Conservation (phyloP, 306 rosid species). For the Morella rubra region DNA sequence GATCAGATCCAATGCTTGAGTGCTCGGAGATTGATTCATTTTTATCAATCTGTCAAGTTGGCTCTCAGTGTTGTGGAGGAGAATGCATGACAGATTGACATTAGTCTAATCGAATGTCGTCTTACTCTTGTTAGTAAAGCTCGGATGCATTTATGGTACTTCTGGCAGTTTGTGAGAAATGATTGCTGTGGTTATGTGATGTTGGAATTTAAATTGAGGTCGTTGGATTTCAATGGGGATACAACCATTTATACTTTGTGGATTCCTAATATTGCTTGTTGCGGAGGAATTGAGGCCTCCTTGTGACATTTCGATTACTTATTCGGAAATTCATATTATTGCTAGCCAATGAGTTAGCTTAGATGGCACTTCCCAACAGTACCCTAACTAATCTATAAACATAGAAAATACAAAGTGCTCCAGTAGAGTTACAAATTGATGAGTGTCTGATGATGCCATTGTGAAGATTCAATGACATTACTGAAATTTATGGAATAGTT, state of each 20-base stretch:
- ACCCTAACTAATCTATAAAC: neutral
- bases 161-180: neutral
- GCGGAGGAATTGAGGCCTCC: neutral
- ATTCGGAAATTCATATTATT: neutral
- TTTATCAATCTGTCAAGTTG: neutral
- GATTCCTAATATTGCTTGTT: neutral
- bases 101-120: neutral
- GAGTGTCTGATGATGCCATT: neutral
- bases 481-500: neutral
- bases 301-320: neutral
- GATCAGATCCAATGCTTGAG: neutral
- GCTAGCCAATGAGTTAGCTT: neutral
- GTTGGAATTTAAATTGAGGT: neutral
- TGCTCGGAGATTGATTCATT: neutral
- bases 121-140: neutral
- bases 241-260: neutral
- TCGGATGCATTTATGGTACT: neutral
- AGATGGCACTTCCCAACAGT: neutral
- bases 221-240: neutral
- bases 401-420: neutral
- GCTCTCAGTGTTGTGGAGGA: neutral
- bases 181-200: neutral
- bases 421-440: no score
- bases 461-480: neutral
- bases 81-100: neutral